Conservation (phyloP, 257 asterid species). For the Penstemon davidsonii region DNA sequence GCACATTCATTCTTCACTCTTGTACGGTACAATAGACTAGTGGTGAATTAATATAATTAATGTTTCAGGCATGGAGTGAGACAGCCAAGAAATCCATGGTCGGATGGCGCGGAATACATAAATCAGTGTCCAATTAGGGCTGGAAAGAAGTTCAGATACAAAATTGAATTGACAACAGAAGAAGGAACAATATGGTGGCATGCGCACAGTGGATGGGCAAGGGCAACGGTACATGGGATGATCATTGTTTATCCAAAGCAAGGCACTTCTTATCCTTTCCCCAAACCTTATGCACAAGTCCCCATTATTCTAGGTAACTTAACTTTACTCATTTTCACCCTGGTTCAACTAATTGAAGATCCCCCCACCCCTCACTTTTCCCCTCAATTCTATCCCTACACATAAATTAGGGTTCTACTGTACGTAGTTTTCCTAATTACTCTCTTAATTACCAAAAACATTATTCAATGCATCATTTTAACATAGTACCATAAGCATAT, state of each 20-base stretch:
- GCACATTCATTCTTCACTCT: not conserved
- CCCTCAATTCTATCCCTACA: no score
- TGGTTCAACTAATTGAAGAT: no score
- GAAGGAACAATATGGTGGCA: constrained; percentile 68
- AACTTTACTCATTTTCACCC: no score
- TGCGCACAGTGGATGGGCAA: constrained; percentile 60
- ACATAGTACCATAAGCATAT: no score
- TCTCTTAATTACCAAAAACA: no score
- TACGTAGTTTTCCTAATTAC: no score
- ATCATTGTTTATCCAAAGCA: constrained; percentile 38
- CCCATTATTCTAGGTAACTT: constrained; percentile 46
- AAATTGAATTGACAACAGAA: constrained; percentile 35
- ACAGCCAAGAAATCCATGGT: constrained; percentile 53
- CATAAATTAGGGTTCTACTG: no score
- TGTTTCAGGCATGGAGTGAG: constrained; percentile 52
- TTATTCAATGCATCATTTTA: no score
- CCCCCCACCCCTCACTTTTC: no score
- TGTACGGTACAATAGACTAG: no score
- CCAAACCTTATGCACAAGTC: constrained; percentile 38
- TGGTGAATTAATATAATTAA: not conserved
- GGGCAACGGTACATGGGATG: constrained; percentile 54
- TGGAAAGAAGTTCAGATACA: constrained; percentile 42
- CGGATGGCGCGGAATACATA: constrained; percentile 48
- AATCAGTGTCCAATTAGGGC: constrained; percentile 55
- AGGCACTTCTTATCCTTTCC: constrained; percentile 37